Percentiles rank a stretch among this genome's conserved stretches.
These are phyloP conservation scores for Kluyveromyces nonfermentans DNA, from an alignment of 805 yeast species.

Conservation along the genomic window DNA sequence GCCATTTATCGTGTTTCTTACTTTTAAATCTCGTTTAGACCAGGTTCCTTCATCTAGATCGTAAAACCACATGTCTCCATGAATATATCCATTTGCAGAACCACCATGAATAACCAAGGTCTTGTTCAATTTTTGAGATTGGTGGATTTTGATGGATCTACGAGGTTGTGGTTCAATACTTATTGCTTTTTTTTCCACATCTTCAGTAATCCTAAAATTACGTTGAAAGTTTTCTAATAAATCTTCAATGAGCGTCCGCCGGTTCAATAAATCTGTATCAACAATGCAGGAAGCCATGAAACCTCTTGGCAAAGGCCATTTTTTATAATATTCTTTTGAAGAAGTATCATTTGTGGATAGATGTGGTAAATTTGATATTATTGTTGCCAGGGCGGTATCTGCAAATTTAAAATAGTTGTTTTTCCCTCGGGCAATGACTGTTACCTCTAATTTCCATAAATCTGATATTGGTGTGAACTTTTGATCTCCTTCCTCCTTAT, in stretches of 20 bases:
- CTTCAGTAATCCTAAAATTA: slow-evolving; percentile 15
- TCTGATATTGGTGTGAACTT: slow-evolving; percentile 32
- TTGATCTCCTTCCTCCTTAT: slow-evolving; percentile 25
- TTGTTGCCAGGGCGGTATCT: slow-evolving; percentile 29
- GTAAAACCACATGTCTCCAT: slow-evolving; percentile 45
- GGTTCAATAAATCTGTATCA: slow-evolving; percentile 10
- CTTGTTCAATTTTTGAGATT: slow-evolving; percentile 4
- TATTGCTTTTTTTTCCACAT: slow-evolving; percentile 9
- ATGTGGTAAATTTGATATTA: slow-evolving; percentile 15
- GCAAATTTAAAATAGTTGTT: slow-evolving; percentile 31
- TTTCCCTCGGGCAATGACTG: slow-evolving; percentile 30
- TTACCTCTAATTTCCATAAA: slow-evolving; percentile 34
- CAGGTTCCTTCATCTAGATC: slow-evolving; percentile 37
- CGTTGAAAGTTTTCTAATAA: slow-evolving; percentile 16
- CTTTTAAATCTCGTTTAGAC: slow-evolving; percentile 18
- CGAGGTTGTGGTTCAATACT: neutral
- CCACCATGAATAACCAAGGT: slow-evolving; percentile 33
- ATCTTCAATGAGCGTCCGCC: slow-evolving; percentile 7
- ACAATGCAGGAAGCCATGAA: slow-evolving; percentile 27
- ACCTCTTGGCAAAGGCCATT: slow-evolving; percentile 30
- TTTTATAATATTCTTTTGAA: slow-evolving; percentile 1
- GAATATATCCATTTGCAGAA: slow-evolving; percentile 27
- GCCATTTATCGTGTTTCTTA: slow-evolving; percentile 9
- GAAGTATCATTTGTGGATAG: slow-evolving; percentile 6
- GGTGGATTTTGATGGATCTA: neutral